A percentile compares a stretch with the other conserved stretches of the same genome.
phyloP scores from a whole-genome alignment of 2,329 filamentous ascomycete species.

The Cryphonectria naterciae region DNA sequence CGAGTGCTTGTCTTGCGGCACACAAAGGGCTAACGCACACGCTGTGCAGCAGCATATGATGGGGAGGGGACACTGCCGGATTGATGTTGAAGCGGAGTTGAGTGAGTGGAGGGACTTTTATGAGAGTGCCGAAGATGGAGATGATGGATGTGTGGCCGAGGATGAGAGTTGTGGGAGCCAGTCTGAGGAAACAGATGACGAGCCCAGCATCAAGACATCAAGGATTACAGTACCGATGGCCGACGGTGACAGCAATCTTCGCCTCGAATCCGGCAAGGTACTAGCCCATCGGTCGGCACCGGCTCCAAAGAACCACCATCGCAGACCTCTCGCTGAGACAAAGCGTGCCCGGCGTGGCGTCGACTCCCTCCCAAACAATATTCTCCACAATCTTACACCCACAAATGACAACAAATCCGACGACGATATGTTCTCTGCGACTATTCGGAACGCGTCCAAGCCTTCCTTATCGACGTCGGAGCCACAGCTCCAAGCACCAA shows the following conservation, averaged over 20 bases:
- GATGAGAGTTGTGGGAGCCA: too few relatives aligned
- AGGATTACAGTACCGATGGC: not conserved
- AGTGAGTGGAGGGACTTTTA: slow-evolving; percentile 45
- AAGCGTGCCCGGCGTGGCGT: not conserved
- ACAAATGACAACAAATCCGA: not conserved
- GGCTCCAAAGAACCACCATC: not conserved
- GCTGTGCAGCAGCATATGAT: slow-evolving; percentile 54
- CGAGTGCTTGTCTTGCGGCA: slow-evolving; percentile 54
- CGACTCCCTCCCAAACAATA: not conserved
- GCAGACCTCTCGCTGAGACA: slow-evolving; percentile 2
- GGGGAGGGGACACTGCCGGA: slow-evolving; percentile 48
- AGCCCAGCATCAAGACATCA: not conserved
- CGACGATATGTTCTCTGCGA: too few relatives aligned
- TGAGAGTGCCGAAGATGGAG: not conserved
- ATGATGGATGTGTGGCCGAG: not conserved
- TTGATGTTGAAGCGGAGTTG: slow-evolving; percentile 39
- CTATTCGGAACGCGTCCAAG: not conserved
- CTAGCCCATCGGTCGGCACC: slow-evolving; percentile 36
- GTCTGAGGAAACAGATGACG: not conserved
- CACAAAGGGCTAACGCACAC: slow-evolving; percentile 42
- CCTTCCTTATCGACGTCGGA: not conserved
- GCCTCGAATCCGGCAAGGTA: slow-evolving; percentile 41
- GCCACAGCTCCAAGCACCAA: not conserved
- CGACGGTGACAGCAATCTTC: slow-evolving; percentile 34
- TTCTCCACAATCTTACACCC: not conserved